A percentile compares a stretch with the other conserved stretches of the same genome.
Conservation (phyloP, 1,139 yeast genomes). For the Nakaseomyces kungkrabaensis region DNA sequence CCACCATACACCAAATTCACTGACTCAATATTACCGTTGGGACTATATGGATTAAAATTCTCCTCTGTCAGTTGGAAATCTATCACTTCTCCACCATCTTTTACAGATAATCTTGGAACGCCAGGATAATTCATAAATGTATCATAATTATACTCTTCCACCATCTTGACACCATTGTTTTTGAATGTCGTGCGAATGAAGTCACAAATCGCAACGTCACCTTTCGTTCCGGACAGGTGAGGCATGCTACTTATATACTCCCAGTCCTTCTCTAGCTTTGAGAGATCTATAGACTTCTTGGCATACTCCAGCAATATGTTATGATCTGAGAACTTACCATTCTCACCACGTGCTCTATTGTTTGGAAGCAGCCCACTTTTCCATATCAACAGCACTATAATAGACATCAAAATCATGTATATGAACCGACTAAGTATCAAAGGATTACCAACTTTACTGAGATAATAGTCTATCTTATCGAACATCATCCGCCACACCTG, state of each 20-base stretch:
- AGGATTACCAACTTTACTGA: slow-evolving; percentile 74
- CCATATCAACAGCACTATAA: slow-evolving; percentile 48
- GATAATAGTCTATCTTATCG: slow-evolving; percentile 43
- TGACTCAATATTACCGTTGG: slow-evolving; percentile 47
- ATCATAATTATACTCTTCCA: slow-evolving; percentile 41
- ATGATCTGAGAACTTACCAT: slow-evolving; percentile 58
- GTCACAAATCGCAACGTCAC: slow-evolving; percentile 61
- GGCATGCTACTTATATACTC: slow-evolving; percentile 78
- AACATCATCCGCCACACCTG: slow-evolving; percentile 26
- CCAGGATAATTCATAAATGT: slow-evolving; percentile 55
- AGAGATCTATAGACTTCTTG: slow-evolving; percentile 41
- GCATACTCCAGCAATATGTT: slow-evolving; percentile 36
- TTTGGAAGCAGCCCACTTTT: slow-evolving; percentile 42
- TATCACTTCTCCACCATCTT: neutral
- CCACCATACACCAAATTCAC: slow-evolving; percentile 46
- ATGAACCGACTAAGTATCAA: slow-evolving; percentile 68
- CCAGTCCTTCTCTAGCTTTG: slow-evolving; percentile 55
- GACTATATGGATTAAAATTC: slow-evolving; percentile 62
- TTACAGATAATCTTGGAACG: neutral
- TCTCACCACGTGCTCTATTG: slow-evolving; percentile 39
- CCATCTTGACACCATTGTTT: slow-evolving; percentile 45
- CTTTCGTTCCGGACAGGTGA: slow-evolving; percentile 79
- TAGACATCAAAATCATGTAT: slow-evolving; percentile 57
- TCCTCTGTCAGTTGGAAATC: slow-evolving; percentile 21
- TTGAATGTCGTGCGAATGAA: slow-evolving; percentile 52